Conservation (phyloP, 805 yeast genomes). For the Metschnikowia amazonensis region DNA sequence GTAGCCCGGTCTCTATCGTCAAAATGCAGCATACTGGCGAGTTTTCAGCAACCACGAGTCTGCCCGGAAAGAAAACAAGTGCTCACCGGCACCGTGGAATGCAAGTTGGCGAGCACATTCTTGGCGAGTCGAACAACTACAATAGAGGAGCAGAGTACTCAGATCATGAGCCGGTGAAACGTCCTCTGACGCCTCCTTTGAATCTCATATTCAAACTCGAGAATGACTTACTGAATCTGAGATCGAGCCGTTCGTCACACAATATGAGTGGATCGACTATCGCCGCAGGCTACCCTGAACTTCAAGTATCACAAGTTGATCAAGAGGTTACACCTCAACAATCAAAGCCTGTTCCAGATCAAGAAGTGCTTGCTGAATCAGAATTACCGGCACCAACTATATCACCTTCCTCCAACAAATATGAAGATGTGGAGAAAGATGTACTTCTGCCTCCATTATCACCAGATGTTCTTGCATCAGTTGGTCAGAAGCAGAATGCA, state of each 20-base stretch:
- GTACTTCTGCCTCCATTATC: not conserved
- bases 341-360: not conserved
- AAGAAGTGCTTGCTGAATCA: not conserved
- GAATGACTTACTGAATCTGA: not conserved
- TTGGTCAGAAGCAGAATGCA: not conserved
- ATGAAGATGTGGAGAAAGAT: not conserved
- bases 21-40: not conserved
- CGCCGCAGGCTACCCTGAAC: not conserved
- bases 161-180: conserved; percentile 1
- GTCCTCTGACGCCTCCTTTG: conserved; percentile 3
- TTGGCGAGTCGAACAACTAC: not conserved
- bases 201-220: not conserved
- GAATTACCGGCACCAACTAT: not conserved
- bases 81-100: not conserved
- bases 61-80: not conserved
- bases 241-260: not conserved
- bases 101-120: not conserved
- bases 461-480: not conserved
- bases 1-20: not conserved
- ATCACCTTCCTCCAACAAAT: not conserved
- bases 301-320: not conserved
- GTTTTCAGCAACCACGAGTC: not conserved
- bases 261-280: conserved; percentile 5
- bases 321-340: not conserved
- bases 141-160: not conserved